Base-by-base conservation (phyloP, 1,139 yeast species). In the Pichia sp. region DNA sequence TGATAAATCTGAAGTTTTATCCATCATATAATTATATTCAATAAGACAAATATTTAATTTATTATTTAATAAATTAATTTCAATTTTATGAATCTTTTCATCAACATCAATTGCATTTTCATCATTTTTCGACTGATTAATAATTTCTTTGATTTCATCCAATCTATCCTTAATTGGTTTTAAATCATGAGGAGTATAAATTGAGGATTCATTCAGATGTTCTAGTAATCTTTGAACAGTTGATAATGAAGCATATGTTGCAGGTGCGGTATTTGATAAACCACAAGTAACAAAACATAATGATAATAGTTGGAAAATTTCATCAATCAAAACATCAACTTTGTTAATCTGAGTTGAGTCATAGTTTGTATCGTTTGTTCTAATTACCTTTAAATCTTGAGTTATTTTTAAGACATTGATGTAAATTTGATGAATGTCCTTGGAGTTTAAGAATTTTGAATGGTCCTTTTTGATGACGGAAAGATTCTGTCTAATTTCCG, bases 251-350 rank as follows among this genome's bases (percentile, higher is more conserved):
- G 96, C 89, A 67, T 85, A 92, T 1, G 96, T 87, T 3, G 97
- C 96, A 1, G 97, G 96, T 1, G 96, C 96, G 40, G 87, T 78
- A 57, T 88, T 83, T 48, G 85, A 85, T 57, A 88, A 73, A 3
- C 98, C 98, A 53, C 94, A 94, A 1, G 97, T 87, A 56, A 90
- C 77, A 64, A 89, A 86, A 55, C 95, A 85, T 48, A 92, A 71
- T 15, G 95, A 84, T 44, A 90, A 69, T 46, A 92, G 70, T 64
- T 90, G 96, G 73, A 92, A 86, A 25, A 85, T 85, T 59, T 92
- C 97, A 63, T 88, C 96, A 38, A 86, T 73, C n/a, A 85, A 72
- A 20, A 78, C 71, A 62, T 88, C 96, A 22, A 85, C 85, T 53
- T 60, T 59, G 46, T 63, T 63, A 12, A 11, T 44, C 13, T 8